Evolutionary conservation across 306 rosid species (phyloP).

Genomic region (Cucumis melo): DNA sequence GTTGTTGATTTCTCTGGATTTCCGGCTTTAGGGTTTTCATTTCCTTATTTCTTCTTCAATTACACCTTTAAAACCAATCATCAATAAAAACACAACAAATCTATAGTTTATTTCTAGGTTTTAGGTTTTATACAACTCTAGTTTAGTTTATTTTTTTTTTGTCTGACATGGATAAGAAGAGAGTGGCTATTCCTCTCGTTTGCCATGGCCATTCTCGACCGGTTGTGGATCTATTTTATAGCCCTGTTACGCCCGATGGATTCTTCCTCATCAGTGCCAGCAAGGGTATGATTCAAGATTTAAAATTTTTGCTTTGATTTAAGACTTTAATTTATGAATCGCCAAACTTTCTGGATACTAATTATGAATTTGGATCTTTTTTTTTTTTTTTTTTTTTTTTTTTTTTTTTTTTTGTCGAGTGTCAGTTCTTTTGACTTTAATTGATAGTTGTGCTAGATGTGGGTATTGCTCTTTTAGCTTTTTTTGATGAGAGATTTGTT

Average conservation of each 20-base stretch:
- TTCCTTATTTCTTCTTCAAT: not conserved
- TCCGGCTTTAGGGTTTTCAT: constrained; percentile 20
- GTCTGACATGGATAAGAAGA: constrained; percentile 68
- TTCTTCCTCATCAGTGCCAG: constrained; percentile 96
- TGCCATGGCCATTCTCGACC: constrained; percentile 97
- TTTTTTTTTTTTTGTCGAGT: not conserved
- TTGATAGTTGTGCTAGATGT: not conserved
- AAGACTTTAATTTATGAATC: not conserved
- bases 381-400: not conserved
- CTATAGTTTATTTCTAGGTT: not conserved
- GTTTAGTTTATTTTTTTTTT: not conserved
- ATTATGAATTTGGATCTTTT: not conserved
- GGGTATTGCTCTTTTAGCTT: not conserved
- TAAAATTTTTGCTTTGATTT: not conserved
- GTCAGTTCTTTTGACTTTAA: not conserved
- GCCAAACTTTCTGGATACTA: not conserved
- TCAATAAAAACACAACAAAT: not conserved
- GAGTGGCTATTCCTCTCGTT: constrained; percentile 61
- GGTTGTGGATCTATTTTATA: constrained; percentile 85
- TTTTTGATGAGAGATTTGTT: not conserved
- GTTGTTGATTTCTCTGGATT: constrained; percentile 14
- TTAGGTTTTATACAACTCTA: not conserved
- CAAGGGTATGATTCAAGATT: constrained; percentile 43
- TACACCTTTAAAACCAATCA: constrained; percentile 13
- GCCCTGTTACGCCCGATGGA: constrained; percentile 84